Base-by-base conservation (phyloP, 106 monocot species). In the Dioscorea zingiberensis region DNA sequence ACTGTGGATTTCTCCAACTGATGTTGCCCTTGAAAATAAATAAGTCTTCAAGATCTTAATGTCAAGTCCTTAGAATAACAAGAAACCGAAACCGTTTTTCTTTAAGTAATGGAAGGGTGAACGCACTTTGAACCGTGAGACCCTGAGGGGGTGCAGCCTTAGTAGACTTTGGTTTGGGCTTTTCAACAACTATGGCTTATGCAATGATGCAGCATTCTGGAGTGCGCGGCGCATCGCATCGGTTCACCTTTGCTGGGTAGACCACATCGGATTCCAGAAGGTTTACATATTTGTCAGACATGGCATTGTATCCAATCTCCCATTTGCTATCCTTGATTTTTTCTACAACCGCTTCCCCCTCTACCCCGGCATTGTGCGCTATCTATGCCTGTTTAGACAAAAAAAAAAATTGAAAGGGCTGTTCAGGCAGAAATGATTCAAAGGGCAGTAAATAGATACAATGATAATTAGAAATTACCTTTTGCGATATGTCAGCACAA, bases 331-430 rank as follows among this genome's bases (percentile, higher is more conserved):
- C 82, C 68, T 57, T 82, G 16, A 95, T 66, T 76, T 95, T 95
- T 73, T 95, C 94, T 64, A 88, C 85, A 24, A 95, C 87, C 60
- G 91, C 90, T 62, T 85, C 89, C 12, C 94, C 94, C 28, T 95
- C 89, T 7, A 87, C 85, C 51, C 94, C 94, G 3, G 94, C 82
- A 55, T 94, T 94, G 66, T 80, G 72, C 4, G 91, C 94, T 48
- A 94, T 91, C 76, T 91, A 60, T 25, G 89, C 73, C 28, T 84
- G 80, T 10, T 90, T 84, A 21, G 84, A 69, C 59, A 93, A 44
- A 66, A 93, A 44, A 13, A 47, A 47, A 47, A 47, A 7, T 47
- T 47, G 46, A 47, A 47, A 47, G 13, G 46, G 46, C 46, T 8
- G 46, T 47, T 47, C 9, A 47, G 13, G 46, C n/a, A n/a, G n/a